A percentile compares a stretch with the other conserved stretches of the same genome.
phyloP scores from a whole-genome alignment of 805 yeast species.

The Metschnikowia peoriensis region DNA sequence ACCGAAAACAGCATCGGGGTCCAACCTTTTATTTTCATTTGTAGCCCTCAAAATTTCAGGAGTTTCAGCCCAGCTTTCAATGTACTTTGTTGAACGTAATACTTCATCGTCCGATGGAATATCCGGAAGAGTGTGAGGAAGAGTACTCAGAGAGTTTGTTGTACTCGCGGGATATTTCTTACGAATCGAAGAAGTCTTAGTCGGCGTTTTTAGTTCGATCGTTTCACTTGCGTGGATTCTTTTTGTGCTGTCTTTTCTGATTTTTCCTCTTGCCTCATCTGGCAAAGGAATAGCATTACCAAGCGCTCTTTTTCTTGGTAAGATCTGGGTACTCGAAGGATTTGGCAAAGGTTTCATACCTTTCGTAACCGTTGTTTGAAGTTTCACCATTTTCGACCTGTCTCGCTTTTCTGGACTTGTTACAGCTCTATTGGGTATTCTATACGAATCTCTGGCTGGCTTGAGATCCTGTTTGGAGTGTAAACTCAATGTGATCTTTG shows the following conservation, averaged over 20 bases:
- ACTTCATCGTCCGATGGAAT: constrained; percentile 42
- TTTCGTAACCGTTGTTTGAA: background rate
- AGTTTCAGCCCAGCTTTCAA: constrained; percentile 38
- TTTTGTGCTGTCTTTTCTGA: constrained; percentile 7
- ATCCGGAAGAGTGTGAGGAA: constrained; percentile 29
- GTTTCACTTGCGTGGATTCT: background rate
- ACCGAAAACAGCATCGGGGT: constrained; percentile 73
- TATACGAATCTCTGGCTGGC: background rate
- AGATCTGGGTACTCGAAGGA: background rate
- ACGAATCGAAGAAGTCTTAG: background rate
- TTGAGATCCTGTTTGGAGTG: background rate
- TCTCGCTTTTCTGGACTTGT: constrained; percentile 2
- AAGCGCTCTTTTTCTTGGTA: constrained; percentile 9
- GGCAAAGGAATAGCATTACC: constrained; percentile 38
- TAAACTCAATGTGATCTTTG: background rate
- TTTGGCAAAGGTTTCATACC: background rate
- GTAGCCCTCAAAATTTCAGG: constrained; percentile 32
- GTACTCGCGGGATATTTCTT: background rate
- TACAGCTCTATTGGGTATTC: background rate
- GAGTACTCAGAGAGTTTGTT: background rate
- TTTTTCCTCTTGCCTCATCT: constrained; percentile 36
- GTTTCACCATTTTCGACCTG: background rate
- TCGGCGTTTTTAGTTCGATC: background rate
- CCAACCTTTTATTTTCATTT: constrained; percentile 36
- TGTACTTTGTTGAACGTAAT: constrained; percentile 11